Percentiles rank a stretch among this genome's conserved stretches.
Conservation (phyloP, 495 filamentous ascomycete species). For the Haplographium delicatum region DNA sequence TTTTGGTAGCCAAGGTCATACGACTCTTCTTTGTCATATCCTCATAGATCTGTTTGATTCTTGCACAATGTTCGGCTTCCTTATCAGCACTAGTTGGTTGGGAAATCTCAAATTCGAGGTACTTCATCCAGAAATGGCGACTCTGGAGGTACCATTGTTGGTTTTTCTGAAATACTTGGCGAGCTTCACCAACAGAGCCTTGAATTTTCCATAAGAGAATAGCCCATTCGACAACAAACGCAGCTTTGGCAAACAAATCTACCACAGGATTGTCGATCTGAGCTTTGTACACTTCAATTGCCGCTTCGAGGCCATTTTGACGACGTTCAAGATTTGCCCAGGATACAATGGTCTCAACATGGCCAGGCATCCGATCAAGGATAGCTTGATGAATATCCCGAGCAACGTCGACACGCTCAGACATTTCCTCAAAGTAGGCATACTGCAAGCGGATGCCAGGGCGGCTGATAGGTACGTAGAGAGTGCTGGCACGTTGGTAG, state of each 20-base stretch:
- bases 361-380: slow-evolving; percentile 57
- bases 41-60: slow-evolving; percentile 75
- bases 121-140: slow-evolving; percentile 87
- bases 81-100: slow-evolving; percentile 68
- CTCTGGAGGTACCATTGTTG: slow-evolving; percentile 83
- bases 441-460: slow-evolving; percentile 82
- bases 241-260: slow-evolving; percentile 78
- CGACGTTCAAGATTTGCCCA: slow-evolving; percentile 86
- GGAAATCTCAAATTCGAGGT: slow-evolving; percentile 81
- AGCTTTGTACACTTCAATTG: slow-evolving; percentile 76
- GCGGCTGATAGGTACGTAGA: slow-evolving; percentile 80
- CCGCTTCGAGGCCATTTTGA: slow-evolving; percentile 77
- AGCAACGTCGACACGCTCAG: slow-evolving; percentile 68
- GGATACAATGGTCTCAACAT: slow-evolving; percentile 82
- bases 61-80: slow-evolving; percentile 61
- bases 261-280: slow-evolving; percentile 68
- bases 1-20: slow-evolving; percentile 60
- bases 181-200: slow-evolving; percentile 77
- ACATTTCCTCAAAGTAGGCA: slow-evolving; percentile 89
- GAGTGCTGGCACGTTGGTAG: slow-evolving; percentile 77
- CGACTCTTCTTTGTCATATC: slow-evolving; percentile 72
- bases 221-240: slow-evolving; percentile 86
- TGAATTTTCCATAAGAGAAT: slow-evolving; percentile 85
- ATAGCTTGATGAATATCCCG: slow-evolving; percentile 80
- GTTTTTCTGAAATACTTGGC: slow-evolving; percentile 77